Evolutionary conservation across 2,329 filamentous ascomycete genomes (phyloP).

Genomic region (Chlorencoelia australis): DNA sequence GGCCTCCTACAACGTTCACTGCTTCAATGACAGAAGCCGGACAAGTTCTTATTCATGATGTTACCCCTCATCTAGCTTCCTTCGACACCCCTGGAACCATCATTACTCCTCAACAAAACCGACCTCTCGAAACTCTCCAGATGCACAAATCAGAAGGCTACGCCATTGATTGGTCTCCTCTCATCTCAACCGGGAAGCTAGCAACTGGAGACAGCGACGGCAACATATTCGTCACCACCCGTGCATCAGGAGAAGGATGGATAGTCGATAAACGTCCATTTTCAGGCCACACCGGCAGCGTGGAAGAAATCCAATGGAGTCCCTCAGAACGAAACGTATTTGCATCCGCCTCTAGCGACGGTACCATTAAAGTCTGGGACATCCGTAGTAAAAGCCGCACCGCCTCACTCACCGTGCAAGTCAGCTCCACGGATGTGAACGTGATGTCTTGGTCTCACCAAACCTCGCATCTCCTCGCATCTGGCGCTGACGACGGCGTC

Average conservation of each 20-base stretch:
- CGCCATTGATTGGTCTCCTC: slow-evolving; percentile 90
- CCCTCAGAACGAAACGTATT: slow-evolving; percentile 90
- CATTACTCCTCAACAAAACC: slow-evolving; percentile 74
- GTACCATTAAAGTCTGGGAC: slow-evolving; percentile 94
- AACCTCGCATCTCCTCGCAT: slow-evolving; percentile 81
- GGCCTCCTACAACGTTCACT: slow-evolving; percentile 70
- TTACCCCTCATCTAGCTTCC: slow-evolving; percentile 77
- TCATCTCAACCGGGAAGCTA: slow-evolving; percentile 71
- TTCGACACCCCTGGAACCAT: slow-evolving; percentile 83
- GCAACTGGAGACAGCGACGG: slow-evolving; percentile 88
- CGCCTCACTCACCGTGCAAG: slow-evolving; percentile 77
- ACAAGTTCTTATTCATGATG: slow-evolving; percentile 85
- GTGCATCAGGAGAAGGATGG: slow-evolving; percentile 81
- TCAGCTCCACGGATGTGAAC: slow-evolving; percentile 82
- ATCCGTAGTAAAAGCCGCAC: slow-evolving; percentile 80
- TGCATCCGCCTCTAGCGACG: slow-evolving; percentile 85
- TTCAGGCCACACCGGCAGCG: slow-evolving; percentile 70
- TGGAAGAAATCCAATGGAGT: slow-evolving; percentile 97
- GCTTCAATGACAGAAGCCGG: slow-evolving; percentile 88
- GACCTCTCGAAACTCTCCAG: slow-evolving; percentile 76
- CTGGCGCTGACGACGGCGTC: slow-evolving; percentile 83
- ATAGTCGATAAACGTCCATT: slow-evolving; percentile 78
- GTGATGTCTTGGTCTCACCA: slow-evolving; percentile 91
- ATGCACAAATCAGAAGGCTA: slow-evolving; percentile 94
- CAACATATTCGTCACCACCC: slow-evolving; percentile 77